Conservation (phyloP, 768 basidiomycete genomes). For the Sistotremastrum niveocremeum region DNA sequence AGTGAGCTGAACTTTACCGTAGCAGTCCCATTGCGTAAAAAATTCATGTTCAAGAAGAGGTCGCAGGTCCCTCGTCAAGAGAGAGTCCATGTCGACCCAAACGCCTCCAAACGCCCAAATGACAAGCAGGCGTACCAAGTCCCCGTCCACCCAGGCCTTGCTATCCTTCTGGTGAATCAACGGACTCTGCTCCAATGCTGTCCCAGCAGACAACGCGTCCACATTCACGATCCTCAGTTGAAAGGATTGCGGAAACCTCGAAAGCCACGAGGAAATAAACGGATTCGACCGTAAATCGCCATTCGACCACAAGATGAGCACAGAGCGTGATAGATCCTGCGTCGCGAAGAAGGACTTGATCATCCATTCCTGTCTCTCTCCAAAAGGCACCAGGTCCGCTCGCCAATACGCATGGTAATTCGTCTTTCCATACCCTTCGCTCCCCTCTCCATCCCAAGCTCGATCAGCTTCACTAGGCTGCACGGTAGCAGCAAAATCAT, state of each 20-base stretch:
- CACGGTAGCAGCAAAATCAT: constrained; percentile 82
- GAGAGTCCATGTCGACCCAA: constrained; percentile 97
- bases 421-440: constrained; percentile 26
- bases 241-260: constrained; percentile 56
- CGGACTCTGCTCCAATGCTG: constrained; percentile 54
- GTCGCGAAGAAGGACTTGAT: constrained; percentile 91
- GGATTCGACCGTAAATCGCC: constrained; percentile 47
- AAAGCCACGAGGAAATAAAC: constrained; percentile 47
- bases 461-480: constrained; percentile 12
- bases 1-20: constrained; percentile 41
- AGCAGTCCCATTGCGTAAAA: constrained; percentile 98
- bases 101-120: constrained; percentile 86
- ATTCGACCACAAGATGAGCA: constrained; percentile 86
- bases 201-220: constrained; percentile 51
- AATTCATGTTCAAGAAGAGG: constrained; percentile 91
- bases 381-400: constrained; percentile 72
- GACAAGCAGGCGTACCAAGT: constrained; percentile 76
- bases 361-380: constrained; percentile 75
- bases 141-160: constrained; percentile 92
- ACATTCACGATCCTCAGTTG: constrained; percentile 60
- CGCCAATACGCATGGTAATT: constrained; percentile 94
- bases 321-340: constrained; percentile 50
- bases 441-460: not conserved
- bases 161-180: constrained; percentile 47
- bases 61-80: constrained; percentile 75